Evolutionary conservation across 352 stramenopile genomes (phyloP), one percentile per base, ranked within the genome.

Genomic region (Globisporangium spiculum): DNA sequence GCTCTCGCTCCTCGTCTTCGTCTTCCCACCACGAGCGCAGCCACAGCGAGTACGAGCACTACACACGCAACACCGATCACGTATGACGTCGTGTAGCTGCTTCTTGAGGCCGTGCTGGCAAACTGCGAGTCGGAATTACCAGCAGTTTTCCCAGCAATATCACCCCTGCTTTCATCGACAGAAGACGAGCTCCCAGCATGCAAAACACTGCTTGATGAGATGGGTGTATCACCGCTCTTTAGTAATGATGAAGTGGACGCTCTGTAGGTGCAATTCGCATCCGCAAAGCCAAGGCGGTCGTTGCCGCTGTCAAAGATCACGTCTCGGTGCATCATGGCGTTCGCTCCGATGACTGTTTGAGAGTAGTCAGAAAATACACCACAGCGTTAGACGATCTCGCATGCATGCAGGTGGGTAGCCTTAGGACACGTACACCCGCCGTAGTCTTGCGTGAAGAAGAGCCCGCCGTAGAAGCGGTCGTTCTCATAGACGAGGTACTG

Each of bases 301-400:
- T 75, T 76, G 9, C 54, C 71, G 14, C 71, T 38, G 38, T 86
- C 80, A 60, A 88, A 85, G 20, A 88, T 75, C 18, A 88, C 75
- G 57, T 88, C 75, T 34, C 75, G 76, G 27, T 79, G 57, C 48
- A 77, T 73, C 78, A 88, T 83, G 53, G 83, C 72, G 71, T 78
- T 80, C 55, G 80, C 76, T 12, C 80, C 80, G 58, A 88, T 10
- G 41, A 50, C 41, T 58, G 24, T 14, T 3, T 16, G 1, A 36
- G 10, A 30, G 5, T 6, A 26, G 24, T 30, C 4, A 32, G 30
- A 38, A 26, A 12, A 5, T 36, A 18, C 8, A 68, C 7, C 12
- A 60, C 2, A 18, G n/a, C 36, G 34, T n/a, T 16, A 48, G 26
- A 2, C 50, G 8, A 46, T n/a, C 16, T 22, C 18, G 8, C 24